Evolutionary conservation across 1,284 basidiomycete species (phyloP).

Genomic region (Irpex rosettiformis): DNA sequence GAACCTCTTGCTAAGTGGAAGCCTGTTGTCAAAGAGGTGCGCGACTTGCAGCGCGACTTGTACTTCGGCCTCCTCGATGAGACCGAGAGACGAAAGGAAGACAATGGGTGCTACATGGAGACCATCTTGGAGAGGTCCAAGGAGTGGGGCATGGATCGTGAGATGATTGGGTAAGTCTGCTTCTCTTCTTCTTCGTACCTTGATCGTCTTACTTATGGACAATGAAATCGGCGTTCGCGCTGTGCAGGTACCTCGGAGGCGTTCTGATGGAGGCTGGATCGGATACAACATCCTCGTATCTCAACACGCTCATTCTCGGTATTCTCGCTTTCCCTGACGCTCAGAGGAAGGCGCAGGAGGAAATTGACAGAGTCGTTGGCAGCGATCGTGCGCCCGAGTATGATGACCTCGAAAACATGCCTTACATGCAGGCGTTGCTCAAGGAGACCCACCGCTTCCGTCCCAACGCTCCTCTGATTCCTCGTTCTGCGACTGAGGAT

Average conservation of each 20-base stretch:
- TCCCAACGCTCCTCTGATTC: background rate
- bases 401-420: slow-evolving; percentile 23
- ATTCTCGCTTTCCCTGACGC: slow-evolving; percentile 18
- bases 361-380: slow-evolving; percentile 26
- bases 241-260: slow-evolving; percentile 6
- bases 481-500: background rate
- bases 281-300: slow-evolving; percentile 1
- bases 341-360: slow-evolving; percentile 22
- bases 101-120: slow-evolving; percentile 17
- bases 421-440: slow-evolving; percentile 23
- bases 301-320: slow-evolving; percentile 13
- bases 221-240: background rate
- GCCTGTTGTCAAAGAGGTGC: slow-evolving; percentile 19
- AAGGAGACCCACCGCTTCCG: slow-evolving; percentile 3
- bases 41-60: slow-evolving; percentile 21
- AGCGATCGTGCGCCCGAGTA: slow-evolving; percentile 25
- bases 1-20: slow-evolving; percentile 33
- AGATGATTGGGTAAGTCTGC: slow-evolving; percentile 12
- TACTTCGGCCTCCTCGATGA: slow-evolving; percentile 21
- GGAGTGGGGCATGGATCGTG: slow-evolving; percentile 7
- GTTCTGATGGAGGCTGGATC: slow-evolving; percentile 5
- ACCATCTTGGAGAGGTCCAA: slow-evolving; percentile 8
- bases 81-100: slow-evolving; percentile 8
- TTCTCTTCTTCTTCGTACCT: background rate
- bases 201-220: background rate